Conservation (phyloP, 1,139 yeast species). For the Nakaseomyces sp. region DNA sequence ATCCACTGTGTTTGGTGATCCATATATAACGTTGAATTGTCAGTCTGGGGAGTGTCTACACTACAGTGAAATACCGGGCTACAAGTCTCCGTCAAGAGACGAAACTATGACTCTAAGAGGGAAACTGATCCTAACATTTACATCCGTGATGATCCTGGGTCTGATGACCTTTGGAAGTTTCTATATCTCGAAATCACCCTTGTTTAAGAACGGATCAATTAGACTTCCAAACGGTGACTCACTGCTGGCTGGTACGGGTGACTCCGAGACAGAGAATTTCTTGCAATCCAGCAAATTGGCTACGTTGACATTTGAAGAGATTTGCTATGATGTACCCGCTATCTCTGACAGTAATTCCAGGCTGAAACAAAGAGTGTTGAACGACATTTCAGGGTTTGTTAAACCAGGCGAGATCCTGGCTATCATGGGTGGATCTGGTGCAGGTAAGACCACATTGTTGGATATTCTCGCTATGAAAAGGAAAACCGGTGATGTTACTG, state of each 20-base stretch:
- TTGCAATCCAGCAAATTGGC: constrained; percentile 60
- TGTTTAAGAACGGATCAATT: constrained; percentile 37
- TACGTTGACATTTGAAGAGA: constrained; percentile 62
- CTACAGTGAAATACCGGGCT: constrained; percentile 88
- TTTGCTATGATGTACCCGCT: constrained; percentile 47
- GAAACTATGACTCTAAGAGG: constrained; percentile 43
- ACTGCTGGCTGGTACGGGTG: constrained; percentile 4
- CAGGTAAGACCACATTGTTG: constrained; percentile 88
- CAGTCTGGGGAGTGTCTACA: constrained; percentile 86
- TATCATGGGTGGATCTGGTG: constrained; percentile 98
- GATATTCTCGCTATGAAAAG: constrained; percentile 86
- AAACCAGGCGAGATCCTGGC: constrained; percentile 87
- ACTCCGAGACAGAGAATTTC: constrained; percentile 38
- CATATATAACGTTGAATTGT: constrained; percentile 72
- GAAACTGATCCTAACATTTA: constrained; percentile 36
- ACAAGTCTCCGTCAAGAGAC: constrained; percentile 52
- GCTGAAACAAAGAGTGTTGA: constrained; percentile 47
- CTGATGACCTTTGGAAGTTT: constrained; percentile 35
- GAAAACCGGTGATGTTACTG: constrained; percentile 62
- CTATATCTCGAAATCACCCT: constrained; percentile 54
- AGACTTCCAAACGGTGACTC: constrained; percentile 31
- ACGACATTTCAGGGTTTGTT: constrained; percentile 62
- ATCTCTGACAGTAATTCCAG: constrained; percentile 13
- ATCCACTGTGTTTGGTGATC: constrained; percentile 85
- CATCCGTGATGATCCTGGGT: constrained; percentile 32